These are phyloP conservation scores for Phanerochaete carnosa DNA, from an alignment of 768 basidiomycete genomes.

Conservation along the genomic window DNA sequence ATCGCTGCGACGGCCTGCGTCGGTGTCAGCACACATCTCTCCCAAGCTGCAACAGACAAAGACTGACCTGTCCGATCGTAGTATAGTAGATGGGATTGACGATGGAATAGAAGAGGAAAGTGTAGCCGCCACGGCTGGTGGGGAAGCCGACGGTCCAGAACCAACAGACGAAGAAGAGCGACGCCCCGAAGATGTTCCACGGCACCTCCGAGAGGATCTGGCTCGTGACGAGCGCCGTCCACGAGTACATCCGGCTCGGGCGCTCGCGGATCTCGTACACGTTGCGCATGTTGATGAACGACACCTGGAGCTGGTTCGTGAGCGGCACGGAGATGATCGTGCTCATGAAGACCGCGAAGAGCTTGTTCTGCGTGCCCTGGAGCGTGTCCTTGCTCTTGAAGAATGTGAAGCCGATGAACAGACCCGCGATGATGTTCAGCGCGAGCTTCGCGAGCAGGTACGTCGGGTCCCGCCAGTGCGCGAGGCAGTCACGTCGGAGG, in stretches of 20 bases:
- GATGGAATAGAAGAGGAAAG: slow-evolving; percentile 50
- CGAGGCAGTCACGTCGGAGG: slow-evolving; percentile 39
- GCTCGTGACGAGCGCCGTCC: slow-evolving; percentile 54
- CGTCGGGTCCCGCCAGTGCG: slow-evolving; percentile 55
- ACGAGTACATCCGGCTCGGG: slow-evolving; percentile 62
- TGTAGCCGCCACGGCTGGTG: slow-evolving; percentile 52
- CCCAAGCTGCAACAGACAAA: neutral
- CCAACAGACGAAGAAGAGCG: slow-evolving; percentile 63
- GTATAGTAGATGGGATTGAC: slow-evolving; percentile 62
- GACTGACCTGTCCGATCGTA: slow-evolving; percentile 43
- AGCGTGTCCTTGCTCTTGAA: slow-evolving; percentile 50
- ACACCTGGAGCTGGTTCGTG: slow-evolving; percentile 61
- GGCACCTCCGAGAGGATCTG: slow-evolving; percentile 57
- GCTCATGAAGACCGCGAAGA: slow-evolving; percentile 60
- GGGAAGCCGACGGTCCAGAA: slow-evolving; percentile 68
- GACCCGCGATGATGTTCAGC: slow-evolving; percentile 49
- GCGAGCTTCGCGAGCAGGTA: slow-evolving; percentile 59
- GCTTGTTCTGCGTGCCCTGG: slow-evolving; percentile 61
- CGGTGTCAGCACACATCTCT: neutral
- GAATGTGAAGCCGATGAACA: slow-evolving; percentile 64
- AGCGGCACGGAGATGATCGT: slow-evolving; percentile 49
- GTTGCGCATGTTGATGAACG: slow-evolving; percentile 54
- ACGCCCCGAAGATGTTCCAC: slow-evolving; percentile 57
- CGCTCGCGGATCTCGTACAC: slow-evolving; percentile 68
- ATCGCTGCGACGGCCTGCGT: slow-evolving; percentile 50